Conservation (phyloP, 1,284 basidiomycete species). For the Fomitopsis schrenkii region DNA sequence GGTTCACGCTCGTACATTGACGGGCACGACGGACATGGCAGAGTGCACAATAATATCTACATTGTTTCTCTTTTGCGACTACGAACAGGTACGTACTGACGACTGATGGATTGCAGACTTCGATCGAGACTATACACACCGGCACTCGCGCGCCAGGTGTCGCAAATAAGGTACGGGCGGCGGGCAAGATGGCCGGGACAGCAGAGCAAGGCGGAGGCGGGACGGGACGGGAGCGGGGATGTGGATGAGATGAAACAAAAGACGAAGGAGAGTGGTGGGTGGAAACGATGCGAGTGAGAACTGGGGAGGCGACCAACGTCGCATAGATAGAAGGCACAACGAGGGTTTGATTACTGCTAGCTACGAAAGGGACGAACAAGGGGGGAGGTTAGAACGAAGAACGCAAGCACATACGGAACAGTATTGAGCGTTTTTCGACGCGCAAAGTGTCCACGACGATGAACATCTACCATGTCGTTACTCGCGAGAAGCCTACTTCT, state of each 20-base stretch:
- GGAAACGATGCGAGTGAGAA: not conserved
- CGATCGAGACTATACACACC: not conserved
- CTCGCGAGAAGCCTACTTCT: constrained; percentile 4
- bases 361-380: too few species aligned
- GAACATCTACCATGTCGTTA: not conserved
- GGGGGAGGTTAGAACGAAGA: too few species aligned
- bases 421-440: too few species aligned
- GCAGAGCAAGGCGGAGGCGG: not conserved
- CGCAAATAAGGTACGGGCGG: not conserved
- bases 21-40: too few species aligned
- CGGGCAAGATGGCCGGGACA: not conserved
- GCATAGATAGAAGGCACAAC: not conserved
- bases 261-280: not conserved
- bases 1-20: too few species aligned
- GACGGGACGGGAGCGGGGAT: not conserved
- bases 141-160: not conserved
- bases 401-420: too few species aligned
- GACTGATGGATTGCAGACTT: not conserved
- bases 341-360: too few species aligned
- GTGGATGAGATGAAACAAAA: not conserved
- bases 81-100: not conserved
- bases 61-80: not conserved
- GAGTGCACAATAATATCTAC: not conserved
- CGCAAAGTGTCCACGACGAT: not conserved
- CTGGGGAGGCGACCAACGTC: not conserved